A percentile compares a stretch with the other conserved stretches of the same genome.
These are phyloP conservation scores for Cornus controversa DNA, from an alignment of 148 eudicot species.

Conservation along the genomic window DNA sequence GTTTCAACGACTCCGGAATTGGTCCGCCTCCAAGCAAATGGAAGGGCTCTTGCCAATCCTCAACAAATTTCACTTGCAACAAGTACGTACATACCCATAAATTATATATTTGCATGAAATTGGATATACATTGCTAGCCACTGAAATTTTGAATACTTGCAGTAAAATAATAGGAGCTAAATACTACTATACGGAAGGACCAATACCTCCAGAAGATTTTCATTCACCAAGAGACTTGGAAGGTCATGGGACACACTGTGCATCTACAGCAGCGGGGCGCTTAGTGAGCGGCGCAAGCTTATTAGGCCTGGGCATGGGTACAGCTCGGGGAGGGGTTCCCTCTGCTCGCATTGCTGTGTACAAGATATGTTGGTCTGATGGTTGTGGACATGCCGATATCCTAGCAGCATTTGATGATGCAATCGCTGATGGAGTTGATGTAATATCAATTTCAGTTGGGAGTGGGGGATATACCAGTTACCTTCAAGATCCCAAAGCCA, in stretches of 20 bases:
- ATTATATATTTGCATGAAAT: too few relatives aligned
- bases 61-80: constrained; percentile 36
- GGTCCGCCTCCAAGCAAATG: constrained; percentile 35
- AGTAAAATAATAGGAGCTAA: constrained; percentile 35
- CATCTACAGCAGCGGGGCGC: constrained; percentile 21
- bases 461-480: background rate
- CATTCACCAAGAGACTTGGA: constrained; percentile 17
- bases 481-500: constrained; percentile 21
- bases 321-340: constrained; percentile 32
- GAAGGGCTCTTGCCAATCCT: constrained; percentile 30
- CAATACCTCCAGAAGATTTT: background rate
- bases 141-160: background rate
- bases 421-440: constrained; percentile 31
- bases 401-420: constrained; percentile 38
- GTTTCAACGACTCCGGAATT: constrained; percentile 25
- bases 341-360: constrained; percentile 22
- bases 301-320: constrained; percentile 24
- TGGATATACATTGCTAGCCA: background rate
- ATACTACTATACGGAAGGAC: constrained; percentile 11
- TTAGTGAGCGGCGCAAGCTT: constrained; percentile 18
- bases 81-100: constrained; percentile 19
- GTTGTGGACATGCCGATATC: constrained; percentile 16
- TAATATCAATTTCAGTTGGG: constrained; percentile 30
- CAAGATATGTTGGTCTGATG: constrained; percentile 20
- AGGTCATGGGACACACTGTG: constrained; percentile 31